Base-by-base conservation (phyloP, 345 rosid species). In the Corymbia maculata region DNA sequence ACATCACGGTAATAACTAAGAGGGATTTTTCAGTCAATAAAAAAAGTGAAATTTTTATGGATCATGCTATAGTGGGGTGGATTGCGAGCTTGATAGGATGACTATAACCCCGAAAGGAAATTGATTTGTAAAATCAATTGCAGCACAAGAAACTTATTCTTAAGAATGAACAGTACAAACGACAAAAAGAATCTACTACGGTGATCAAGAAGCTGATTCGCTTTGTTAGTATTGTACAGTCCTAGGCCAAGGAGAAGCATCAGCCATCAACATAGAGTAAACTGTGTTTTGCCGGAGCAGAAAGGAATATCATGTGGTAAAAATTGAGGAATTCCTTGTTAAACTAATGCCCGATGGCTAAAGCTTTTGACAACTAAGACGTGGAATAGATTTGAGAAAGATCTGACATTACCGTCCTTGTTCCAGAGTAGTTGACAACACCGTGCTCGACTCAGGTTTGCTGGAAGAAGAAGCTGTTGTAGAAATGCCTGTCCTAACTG, bases 391-490 rank as follows among this genome's bases (percentile, higher is more conserved):
- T 42, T 36, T 2, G 4, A 28, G 28, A n/a, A 47, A 70, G 79
- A 44, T 45, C 30, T 0, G 1, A 32, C 12, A 1, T 51, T 22
- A 87, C 11, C 85, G 85, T 53, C 64, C 64, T 44, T 70, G 85
- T 30, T 30, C 44, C 50, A 7, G 26, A 32, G 85, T 17, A 85
- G 68, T 52, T 16, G 86, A 53, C 8, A 85, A 28, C 19, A 17
- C 32, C n/a, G 5, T 0, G 47, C 45, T 88, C 13, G 3, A 17
- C 64, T 93, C 94, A 45, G 90, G 92, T 87, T 94, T 93, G 79
- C 92, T 89, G 22, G 91, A 93, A 32, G 94, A 92, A 88, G 94
- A 93, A 90, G 91, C 92, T 90, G 87, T 87, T 86, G 92, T 92
- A 15, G 94, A 92, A 52, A 86, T 79, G n/a, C 90, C 89, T 49